A percentile compares a stretch with the other conserved stretches of the same genome.
Evolutionary conservation across 352 stramenopile species (phyloP).

Genomic region (Phytophthora lateralis): DNA sequence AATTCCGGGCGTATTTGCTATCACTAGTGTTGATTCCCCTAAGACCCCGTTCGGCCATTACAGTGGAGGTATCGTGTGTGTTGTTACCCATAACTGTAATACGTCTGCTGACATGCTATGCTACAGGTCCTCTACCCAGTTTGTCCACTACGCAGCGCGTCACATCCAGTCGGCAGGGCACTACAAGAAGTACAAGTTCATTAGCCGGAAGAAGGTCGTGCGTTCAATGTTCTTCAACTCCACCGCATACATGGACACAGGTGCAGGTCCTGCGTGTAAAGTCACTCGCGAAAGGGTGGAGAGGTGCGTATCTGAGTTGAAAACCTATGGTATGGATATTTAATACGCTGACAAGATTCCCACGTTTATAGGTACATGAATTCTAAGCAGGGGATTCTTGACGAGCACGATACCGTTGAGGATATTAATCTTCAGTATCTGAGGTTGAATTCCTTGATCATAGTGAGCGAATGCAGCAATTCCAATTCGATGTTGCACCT

Average conservation of each 20-base stretch:
- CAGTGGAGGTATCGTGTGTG: background rate
- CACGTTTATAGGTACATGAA: background rate
- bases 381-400: background rate
- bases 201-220: background rate
- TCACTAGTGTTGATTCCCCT: background rate
- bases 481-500: background rate
- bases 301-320: background rate
- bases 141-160: background rate
- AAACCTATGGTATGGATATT: too few relatives aligned
- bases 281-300: background rate
- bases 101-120: too few relatives aligned
- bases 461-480: background rate
- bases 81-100: too few relatives aligned
- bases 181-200: background rate
- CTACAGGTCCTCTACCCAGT: background rate
- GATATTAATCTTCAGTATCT: background rate
- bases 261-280: background rate
- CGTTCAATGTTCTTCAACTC: background rate
- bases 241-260: background rate
- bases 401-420: background rate
- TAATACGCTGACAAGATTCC: background rate
- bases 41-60: constrained; percentile 11
- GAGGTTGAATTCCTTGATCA: background rate
- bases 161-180: background rate
- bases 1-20: constrained; percentile 2